phyloP scores from a whole-genome alignment of 2,329 filamentous ascomycete species.

The Colletotrichum sp. region DNA sequence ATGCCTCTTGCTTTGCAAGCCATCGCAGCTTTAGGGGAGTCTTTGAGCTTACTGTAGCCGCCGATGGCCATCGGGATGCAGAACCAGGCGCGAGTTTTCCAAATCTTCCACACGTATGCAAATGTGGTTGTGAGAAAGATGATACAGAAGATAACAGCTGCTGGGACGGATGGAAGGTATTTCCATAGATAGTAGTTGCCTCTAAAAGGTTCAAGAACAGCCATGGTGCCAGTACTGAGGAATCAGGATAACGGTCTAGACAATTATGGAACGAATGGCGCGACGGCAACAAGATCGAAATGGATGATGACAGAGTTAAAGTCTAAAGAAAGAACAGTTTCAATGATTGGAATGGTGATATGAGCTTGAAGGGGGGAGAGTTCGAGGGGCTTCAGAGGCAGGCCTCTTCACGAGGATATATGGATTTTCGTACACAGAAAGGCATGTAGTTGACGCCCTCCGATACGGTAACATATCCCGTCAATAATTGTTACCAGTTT shows the following conservation, averaged over 20 bases:
- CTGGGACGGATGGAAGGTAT: slow-evolving; percentile 43
- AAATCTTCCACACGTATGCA: slow-evolving; percentile 34
- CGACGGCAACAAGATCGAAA: background rate
- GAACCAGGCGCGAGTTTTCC: slow-evolving; percentile 46
- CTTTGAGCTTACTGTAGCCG: slow-evolving; percentile 37
- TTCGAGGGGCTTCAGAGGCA: background rate
- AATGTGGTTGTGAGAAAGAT: slow-evolving; percentile 42
- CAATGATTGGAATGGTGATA: background rate
- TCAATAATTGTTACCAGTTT: rapidly evolving
- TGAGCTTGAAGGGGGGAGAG: background rate
- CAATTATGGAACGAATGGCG: background rate
- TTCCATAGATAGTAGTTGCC: slow-evolving; percentile 33
- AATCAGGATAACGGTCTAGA: background rate
- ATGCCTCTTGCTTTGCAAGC: no score
- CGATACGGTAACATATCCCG: background rate
- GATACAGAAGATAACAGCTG: slow-evolving; percentile 43
- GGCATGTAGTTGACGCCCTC: background rate
- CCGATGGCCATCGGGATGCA: slow-evolving; percentile 46
- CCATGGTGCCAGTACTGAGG: background rate
- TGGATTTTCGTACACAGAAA: background rate
- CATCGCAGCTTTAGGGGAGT: background rate
- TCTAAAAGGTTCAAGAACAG: slow-evolving; percentile 23
- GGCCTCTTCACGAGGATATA: background rate
- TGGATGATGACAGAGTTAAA: background rate
- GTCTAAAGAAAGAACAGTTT: background rate